Evolutionary conservation across 176 grass and related monocot species (phyloP), one percentile per base, ranked within the genome.

Genomic region (Musa itinerans): DNA sequence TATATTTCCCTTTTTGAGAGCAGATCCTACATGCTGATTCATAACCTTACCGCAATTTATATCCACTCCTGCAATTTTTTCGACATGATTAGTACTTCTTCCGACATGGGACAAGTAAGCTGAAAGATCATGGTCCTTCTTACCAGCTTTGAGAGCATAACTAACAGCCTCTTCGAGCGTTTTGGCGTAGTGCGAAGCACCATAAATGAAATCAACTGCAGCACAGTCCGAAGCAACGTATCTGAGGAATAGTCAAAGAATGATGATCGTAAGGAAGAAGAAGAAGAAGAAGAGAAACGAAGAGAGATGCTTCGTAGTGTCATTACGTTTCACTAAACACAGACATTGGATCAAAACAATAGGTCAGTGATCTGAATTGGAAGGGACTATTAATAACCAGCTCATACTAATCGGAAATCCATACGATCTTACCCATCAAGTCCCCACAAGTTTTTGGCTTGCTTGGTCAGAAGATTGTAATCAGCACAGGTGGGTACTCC

Each of bases 161-260:
- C 88, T 86, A 72, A 97, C 94, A 54, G 90, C 94, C 57, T 97
- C 94, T 72, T 97, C 94, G 10, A 90, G 78, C 19, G 84, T 81
- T 57, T 93, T 86, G 34, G 90, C 83, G 64, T 93, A 97, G 8
- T 82, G 79, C 4, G 89, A 74, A 9, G 50, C 81, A 13, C 86
- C 86, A 65, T 97, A 78, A 58, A 97, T 89, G 63, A 89, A 86
- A 26, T 81, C 10, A 63, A 97, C 94, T 13, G 94, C 88, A 73
- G 87, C 90, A 81, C 94, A 97, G 68, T 97, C 94, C 19, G 94
- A 91, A 2, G 86, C 85, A 72, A 97, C 91, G 57, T 97, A 97
- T 53, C 94, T 97, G 85, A 26, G 74, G 29, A 74, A 55, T 53
- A 78, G 53, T 53, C 1, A 78, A 57, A 88, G 74, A 76, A 74